Evolutionary conservation across 2,329 filamentous ascomycete genomes (phyloP).

Genomic region (Plenodomus biglobosus): DNA sequence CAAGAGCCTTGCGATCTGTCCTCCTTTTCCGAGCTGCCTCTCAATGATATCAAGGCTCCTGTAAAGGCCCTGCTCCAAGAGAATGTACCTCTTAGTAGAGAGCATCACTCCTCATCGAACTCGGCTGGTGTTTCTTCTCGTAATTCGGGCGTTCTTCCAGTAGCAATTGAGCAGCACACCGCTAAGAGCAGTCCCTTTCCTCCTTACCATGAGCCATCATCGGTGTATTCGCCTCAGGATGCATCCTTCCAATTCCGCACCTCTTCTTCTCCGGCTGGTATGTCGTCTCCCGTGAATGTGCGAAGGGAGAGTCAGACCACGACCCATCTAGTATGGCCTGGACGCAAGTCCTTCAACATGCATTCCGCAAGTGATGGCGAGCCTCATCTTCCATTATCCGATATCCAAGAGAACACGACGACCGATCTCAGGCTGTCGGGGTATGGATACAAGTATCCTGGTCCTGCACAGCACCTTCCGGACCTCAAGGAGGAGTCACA

Average conservation of each 20-base stretch:
- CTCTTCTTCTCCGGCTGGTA: slow-evolving; percentile 16
- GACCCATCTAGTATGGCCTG: slow-evolving; percentile 39
- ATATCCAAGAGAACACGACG: slow-evolving; percentile 32
- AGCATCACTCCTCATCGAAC: background rate
- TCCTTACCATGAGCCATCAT: slow-evolving; percentile 19
- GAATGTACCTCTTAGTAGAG: slow-evolving; percentile 4
- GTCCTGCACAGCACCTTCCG: slow-evolving; percentile 40
- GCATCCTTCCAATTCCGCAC: slow-evolving; percentile 15
- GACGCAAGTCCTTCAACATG: slow-evolving; percentile 13
- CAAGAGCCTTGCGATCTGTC: background rate
- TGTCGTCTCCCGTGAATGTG: slow-evolving; percentile 12
- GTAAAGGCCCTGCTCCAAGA: slow-evolving; percentile 16
- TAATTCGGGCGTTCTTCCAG: background rate
- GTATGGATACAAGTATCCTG: slow-evolving; percentile 37
- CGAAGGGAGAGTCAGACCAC: slow-evolving; percentile 40
- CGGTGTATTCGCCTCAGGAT: slow-evolving; percentile 30
- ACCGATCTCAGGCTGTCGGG: slow-evolving; percentile 38
- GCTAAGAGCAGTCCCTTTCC: slow-evolving; percentile 16
- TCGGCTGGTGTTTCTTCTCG: background rate
- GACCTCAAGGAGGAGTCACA: slow-evolving; percentile 53
- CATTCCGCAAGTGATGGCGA: slow-evolving; percentile 11
- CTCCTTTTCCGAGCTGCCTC: slow-evolving; percentile 1
- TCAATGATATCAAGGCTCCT: slow-evolving; percentile 12
- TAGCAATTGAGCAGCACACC: slow-evolving; percentile 12
- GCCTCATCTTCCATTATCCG: slow-evolving; percentile 9